Base-by-base conservation (phyloP, 192 early-diverging fungal genomes). In the Irineochytrium annulatum region DNA sequence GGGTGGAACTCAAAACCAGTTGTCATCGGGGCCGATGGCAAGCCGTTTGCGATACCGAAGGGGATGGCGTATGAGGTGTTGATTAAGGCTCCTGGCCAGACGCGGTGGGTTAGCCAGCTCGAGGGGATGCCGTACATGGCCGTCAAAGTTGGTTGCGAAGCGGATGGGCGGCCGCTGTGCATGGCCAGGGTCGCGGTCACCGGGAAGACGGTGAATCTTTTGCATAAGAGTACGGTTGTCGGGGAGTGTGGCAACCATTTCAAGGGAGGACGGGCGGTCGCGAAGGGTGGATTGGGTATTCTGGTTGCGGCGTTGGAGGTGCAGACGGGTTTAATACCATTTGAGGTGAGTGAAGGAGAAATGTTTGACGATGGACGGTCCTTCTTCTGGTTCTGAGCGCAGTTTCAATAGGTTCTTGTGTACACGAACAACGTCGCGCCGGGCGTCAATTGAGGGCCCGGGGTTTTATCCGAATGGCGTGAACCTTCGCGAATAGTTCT, bases 311-410 rank as follows among this genome's bases (percentile, higher is more conserved):
- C 46, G 11, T 17, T 49, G 46, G 46, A 49, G 26, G 24, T 24
- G 8, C 46, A 49, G 46, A 20, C 46, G 8, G 46, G 46, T 6
- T 14, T 49, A 8, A 24, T 49, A 22, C 46, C 46, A 20, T 49
- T 49, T 49, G 46, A 49, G 11, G 46, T 49, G 46, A 49, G 46
- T 41, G 37, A n/a, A n/a, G n/a, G n/a, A n/a, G n/a, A n/a, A n/a
- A n/a, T n/a, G n/a, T n/a, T n/a, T n/a, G n/a, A n/a, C n/a, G n/a
- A n/a, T n/a, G n/a, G n/a, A n/a, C n/a, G n/a, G n/a, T n/a, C n/a
- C n/a, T n/a, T n/a, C n/a, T n/a, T n/a, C n/a, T n/a, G n/a, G n/a
- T n/a, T n/a, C n/a, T n/a, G n/a, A n/a, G n/a, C n/a, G n/a, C n/a
- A n/a, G n/a, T n/a, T n/a, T n/a, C n/a, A n/a, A n/a, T n/a, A n/a